Conservation (phyloP, 2,329 filamentous ascomycete genomes). For the Ascochyta koolunga region DNA sequence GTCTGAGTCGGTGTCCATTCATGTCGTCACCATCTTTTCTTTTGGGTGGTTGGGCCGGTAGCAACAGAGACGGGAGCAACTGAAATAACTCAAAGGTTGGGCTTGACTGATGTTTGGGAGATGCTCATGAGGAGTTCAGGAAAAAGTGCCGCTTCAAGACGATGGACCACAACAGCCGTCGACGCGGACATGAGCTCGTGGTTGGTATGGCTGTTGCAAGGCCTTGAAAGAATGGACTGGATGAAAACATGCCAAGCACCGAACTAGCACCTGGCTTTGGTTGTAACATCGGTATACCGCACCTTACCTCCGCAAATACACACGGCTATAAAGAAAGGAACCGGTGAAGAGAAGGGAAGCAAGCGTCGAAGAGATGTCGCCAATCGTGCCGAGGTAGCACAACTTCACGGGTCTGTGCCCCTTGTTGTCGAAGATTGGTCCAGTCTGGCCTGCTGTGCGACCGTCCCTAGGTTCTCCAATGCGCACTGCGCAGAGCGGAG, state of each 20-base stretch:
- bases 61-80: neutral
- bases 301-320: neutral
- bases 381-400: neutral
- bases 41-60: neutral
- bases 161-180: neutral
- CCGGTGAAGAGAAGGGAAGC: neutral
- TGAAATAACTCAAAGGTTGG: neutral
- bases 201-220: neutral
- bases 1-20: neutral
- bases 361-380: neutral
- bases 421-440: neutral
- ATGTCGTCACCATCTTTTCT: neutral
- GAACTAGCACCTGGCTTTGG: neutral
- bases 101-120: neutral
- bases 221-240: neutral
- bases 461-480: constrained; percentile 7
- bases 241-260: constrained; percentile 4
- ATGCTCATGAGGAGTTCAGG: neutral
- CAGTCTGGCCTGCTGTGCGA: constrained; percentile 5
- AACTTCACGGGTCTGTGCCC: neutral
- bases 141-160: neutral
- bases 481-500: neutral
- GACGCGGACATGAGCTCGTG: neutral
- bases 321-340: neutral
- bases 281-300: neutral